A percentile compares a stretch with the other conserved stretches of the same genome.
Conservation (phyloP, 331 rosid species). For the Cydonia oblonga region DNA sequence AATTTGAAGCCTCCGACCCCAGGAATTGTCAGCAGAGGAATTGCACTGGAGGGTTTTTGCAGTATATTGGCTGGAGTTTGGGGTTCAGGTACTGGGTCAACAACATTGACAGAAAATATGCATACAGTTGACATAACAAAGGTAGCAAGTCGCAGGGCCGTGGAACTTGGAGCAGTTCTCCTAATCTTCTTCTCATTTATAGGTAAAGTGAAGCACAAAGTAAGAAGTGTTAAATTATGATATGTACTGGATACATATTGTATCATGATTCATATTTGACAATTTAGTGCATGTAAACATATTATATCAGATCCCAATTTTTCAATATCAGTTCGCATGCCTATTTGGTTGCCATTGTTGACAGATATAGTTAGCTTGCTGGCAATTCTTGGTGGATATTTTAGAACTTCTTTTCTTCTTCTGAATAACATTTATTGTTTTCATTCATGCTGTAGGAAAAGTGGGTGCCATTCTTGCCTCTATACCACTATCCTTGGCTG, state of each 20-base stretch:
- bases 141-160: slow-evolving; percentile 71
- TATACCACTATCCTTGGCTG: slow-evolving; percentile 82
- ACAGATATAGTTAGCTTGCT: background rate
- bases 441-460: slow-evolving; percentile 41
- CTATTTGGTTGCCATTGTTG: background rate
- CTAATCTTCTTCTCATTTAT: slow-evolving; percentile 62
- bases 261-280: too few relatives aligned
- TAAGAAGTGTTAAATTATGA: background rate
- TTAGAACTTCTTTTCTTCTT: background rate
- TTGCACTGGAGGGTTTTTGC: slow-evolving; percentile 93
- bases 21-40: slow-evolving; percentile 92
- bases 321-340: too few relatives aligned
- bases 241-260: background rate
- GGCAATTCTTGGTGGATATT: background rate
- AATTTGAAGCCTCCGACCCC: slow-evolving; percentile 70
- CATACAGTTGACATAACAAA: slow-evolving; percentile 66
- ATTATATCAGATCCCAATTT: too few relatives aligned
- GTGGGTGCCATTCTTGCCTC: slow-evolving; percentile 97
- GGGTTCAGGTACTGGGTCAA: slow-evolving; percentile 93
- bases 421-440: background rate
- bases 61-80: slow-evolving; percentile 83
- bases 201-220: slow-evolving; percentile 39
- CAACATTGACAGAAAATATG: slow-evolving; percentile 85
- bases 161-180: slow-evolving; percentile 69
- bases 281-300: too few relatives aligned